Base-by-base conservation (phyloP, 257 asterid species). In the Eustoma russellianum region DNA sequence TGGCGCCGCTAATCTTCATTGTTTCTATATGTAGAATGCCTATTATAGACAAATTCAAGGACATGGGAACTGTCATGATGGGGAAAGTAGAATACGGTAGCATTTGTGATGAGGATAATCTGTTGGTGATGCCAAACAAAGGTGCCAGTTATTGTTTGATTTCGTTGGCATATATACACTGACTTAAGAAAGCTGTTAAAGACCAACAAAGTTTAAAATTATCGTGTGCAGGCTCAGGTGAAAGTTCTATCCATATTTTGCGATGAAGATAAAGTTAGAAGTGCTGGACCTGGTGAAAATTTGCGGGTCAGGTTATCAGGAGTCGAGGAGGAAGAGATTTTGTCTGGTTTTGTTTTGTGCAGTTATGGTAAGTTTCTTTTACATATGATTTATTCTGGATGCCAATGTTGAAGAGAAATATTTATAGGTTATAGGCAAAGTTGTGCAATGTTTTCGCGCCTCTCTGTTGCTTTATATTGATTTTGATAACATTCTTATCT, bases 21-120 rank as follows among this genome's bases (percentile, higher is more conserved):
- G 9, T 62, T 60, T 68, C n/a, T 55, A 48, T 53, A 50, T 55
- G 59, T 60, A 92, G 98, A 67, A 65, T 92, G 82, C 89, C 98
- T 60, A 74, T 88, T 48, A 85, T 92, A 0, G 95, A 88, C 78
- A 92, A 77, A 70, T 92, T 84, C 67, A 88, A 92, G 64, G 98
- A 85, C 72, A 69, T 85, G 98, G 98, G 98, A 65, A 85, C 94
- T 58, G 95, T 88, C 58, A 81, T 92, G 52, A 92, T 92, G 98
- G 98, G 98, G 33, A 92, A 92, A 76, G 70, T 88, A 41, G 98
- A 92, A 78, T 82, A 95, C 30, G 98, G 98, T 35, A 85, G 88
- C 66, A 59, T 92, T 46, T 75, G 83, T 64, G 98, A 92, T 68
- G 98, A 94, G 54, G 93, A 82, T 54, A 73, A 52, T 70, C 19